Base-by-base conservation (phyloP, 1,284 basidiomycete species). In the Trametes sp. region DNA sequence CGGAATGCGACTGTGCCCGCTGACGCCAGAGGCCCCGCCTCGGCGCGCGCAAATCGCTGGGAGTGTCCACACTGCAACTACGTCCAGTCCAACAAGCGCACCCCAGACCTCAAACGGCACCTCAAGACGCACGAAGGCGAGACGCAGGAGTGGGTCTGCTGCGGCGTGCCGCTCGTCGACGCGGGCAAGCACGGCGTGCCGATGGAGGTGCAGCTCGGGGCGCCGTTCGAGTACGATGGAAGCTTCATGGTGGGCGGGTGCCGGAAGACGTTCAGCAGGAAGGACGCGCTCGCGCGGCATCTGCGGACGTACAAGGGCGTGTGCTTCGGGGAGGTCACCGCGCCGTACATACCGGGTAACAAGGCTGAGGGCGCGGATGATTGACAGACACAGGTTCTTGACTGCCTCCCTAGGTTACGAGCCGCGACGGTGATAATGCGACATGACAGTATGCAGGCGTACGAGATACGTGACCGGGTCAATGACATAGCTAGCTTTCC, bases 221-320 rank as follows among this genome's bases (percentile, higher is more conserved):
- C 84, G 29, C 78, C 41, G 50, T 28, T 53, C 2, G 70, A 74
- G 44, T 76, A 82, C 2, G 77, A 74, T 58, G 78, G 71, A n/a
- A 68, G 75, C 35, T 46, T 70, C 67, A 77, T 82, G 65, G 74
- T 84, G 31, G 84, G 84, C 10, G 85, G 84, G 1, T 88, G 87
- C 64, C 69, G 77, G 65, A 77, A 76, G 66, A 75, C 75, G 23
- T 85, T 87, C 68, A 86, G 84, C 64, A 78, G 87, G 51, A 73
- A 77, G 24, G 87, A 88, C 61, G 86, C 87, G 10, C 75, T 87
- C 62, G 84, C 81, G 68, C 79, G 86, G 38, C 86, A 88, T 70
- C 70, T 85, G 52, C 78, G 81, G 54, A 83, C 82, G 56, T 60
- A 64, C 3, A 79, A 80, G 28, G 78, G 78, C 31, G 57, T 26